phyloP scores from a whole-genome alignment of 371 early-diverging fungal genomes.

The Funneliformis caledonium region DNA sequence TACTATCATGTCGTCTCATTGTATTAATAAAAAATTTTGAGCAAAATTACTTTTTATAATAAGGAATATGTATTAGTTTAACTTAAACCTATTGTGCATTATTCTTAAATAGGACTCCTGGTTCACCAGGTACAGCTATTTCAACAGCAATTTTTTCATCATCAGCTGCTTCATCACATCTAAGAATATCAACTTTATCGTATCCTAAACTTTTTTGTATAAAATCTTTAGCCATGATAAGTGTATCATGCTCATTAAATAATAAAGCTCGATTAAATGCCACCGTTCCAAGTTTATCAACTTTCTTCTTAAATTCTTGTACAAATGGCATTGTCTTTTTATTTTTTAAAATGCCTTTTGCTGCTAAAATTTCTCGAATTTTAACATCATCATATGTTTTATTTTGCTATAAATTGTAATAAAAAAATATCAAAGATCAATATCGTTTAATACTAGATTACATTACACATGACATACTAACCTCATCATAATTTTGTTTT shows the following conservation, averaged over 20 bases:
- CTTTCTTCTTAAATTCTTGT: conserved; percentile 77
- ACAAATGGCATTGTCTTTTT: conserved; percentile 95
- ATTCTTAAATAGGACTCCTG: conserved; percentile 61
- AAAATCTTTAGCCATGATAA: conserved; percentile 59
- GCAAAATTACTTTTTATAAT: no score
- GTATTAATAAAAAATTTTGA: no score
- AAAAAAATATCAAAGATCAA: conserved; percentile 12
- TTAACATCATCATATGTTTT: conserved; percentile 72
- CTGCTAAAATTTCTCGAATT: conserved; percentile 70
- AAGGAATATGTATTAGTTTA: no score
- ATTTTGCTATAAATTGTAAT: conserved; percentile 41
- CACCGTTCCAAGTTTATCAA: conserved; percentile 62
- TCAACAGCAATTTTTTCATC: conserved; percentile 61
- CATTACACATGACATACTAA: conserved; percentile 9
- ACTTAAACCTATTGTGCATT: conserved; percentile 14
- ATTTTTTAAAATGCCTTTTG: conserved; percentile 83
- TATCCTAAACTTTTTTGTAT: conserved; percentile 58
- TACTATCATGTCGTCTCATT: no score
- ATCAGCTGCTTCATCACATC: conserved; percentile 54
- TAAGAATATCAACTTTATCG: conserved; percentile 49
- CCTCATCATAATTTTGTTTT: conserved; percentile 68
- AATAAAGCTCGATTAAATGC: conserved; percentile 82
- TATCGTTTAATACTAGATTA: not conserved
- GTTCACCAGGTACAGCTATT: conserved; percentile 71
- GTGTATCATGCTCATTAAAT: conserved; percentile 79